Evolutionary conservation across 768 basidiomycete genomes (phyloP).

Genomic region (Rhodotorula taiwanensis): DNA sequence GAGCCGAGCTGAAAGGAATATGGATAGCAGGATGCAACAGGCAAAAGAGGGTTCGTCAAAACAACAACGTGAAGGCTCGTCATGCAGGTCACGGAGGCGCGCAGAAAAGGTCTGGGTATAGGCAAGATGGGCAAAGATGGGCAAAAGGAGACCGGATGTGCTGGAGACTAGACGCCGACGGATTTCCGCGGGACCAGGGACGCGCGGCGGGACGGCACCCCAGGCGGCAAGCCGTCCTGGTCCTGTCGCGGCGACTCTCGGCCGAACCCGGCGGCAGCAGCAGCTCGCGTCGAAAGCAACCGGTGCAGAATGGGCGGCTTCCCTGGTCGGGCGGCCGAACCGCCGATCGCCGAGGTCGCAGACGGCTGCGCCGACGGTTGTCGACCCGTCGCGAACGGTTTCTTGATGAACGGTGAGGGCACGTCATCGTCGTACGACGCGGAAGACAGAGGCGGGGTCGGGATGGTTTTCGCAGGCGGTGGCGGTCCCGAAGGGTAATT

Average conservation of each 20-base stretch:
- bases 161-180: slow-evolving; percentile 8
- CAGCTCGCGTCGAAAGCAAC: slow-evolving; percentile 21
- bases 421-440: slow-evolving; percentile 25
- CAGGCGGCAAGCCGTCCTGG: not conserved
- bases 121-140: not conserved
- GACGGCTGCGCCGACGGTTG: not conserved
- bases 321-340: not conserved
- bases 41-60: too few species aligned
- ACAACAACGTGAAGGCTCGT: too few species aligned
- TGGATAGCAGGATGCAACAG: too few species aligned
- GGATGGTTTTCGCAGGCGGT: too few species aligned
- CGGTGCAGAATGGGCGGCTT: slow-evolving; percentile 26
- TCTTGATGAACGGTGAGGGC: slow-evolving; percentile 34
- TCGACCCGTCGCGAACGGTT: slow-evolving; percentile 1
- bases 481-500: not conserved
- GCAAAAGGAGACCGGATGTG: not conserved
- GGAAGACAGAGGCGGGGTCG: not conserved
- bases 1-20: too few species aligned
- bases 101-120: not conserved
- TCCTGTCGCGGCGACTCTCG: not conserved
- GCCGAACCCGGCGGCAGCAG: not conserved
- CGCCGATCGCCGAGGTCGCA: not conserved
- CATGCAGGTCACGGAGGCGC: too few species aligned
- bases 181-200: slow-evolving; percentile 21
- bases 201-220: not conserved